Base-by-base conservation (phyloP, 441 rosid genomes). In the Eutrema salsugineum region DNA sequence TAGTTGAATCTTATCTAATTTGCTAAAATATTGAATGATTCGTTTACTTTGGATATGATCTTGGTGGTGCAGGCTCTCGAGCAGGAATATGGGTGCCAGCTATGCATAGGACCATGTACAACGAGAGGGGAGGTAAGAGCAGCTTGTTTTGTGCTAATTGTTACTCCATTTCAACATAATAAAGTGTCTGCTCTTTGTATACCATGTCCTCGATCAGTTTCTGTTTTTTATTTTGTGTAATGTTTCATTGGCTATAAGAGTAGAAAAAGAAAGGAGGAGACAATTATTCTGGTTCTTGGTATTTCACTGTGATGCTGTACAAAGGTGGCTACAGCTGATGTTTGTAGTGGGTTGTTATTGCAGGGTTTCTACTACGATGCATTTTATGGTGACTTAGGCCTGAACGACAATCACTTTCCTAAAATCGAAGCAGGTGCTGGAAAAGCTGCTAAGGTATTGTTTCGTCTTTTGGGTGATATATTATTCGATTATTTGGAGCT, bases 281-380 rank as follows among this genome's bases (percentile, higher is more conserved):
- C 28, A 43, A 9, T 54, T 47, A 24, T 3, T 60, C 5, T 53
- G 17, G 43, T 60, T 59, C 15, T 16, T 38, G 57, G 40, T 39
- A 11, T 28, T 19, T 63, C 7, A 38, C 22, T 62, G 32, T 40
- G 22, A 1, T 69, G 36, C 3, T 70, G 40, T 58, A 30, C 19
- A 43, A 35, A 36, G 19, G 59, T 0, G 11, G 67, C 19, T 64
- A 8, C 69, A 4, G 28, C 27, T 65, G 58, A 76, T 63, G 61
- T 57, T 24, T 6, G 36, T 65, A 12, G 16, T 64, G 63, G 55
- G 60, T 47, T 77, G 32, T 58, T 73, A 6, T 61, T 79, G 60
- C 85, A 96, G 98, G 99, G 99, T 46, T 96, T 96, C 81, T 96
- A 90, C 76, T 93, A 96, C 72, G 99, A 96, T 83, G 99, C 87